Evolutionary conservation across 2,329 filamentous ascomycete genomes (phyloP).

Genomic region (Ambrosiella cleistominuta): DNA sequence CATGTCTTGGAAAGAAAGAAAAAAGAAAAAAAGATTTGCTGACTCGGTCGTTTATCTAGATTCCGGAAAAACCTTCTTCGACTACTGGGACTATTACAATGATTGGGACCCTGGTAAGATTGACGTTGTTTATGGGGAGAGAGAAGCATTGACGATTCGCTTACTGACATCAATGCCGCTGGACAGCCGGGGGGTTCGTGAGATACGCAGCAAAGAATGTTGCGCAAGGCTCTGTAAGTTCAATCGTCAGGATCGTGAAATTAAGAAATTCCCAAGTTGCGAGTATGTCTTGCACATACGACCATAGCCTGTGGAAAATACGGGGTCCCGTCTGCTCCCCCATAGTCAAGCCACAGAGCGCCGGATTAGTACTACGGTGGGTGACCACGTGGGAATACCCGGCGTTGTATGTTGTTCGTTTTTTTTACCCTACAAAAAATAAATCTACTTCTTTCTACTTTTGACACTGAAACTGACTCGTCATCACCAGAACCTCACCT

Average conservation of each 20-base stretch:
- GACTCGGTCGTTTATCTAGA: conserved; percentile 20
- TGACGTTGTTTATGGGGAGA: background rate
- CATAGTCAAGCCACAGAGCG: background rate
- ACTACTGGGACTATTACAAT: conserved; percentile 35
- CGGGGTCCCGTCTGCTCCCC: background rate
- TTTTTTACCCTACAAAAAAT: background rate
- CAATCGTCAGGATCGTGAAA: background rate
- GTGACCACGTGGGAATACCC: background rate
- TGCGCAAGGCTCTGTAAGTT: background rate
- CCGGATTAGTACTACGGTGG: background rate
- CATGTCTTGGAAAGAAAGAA: background rate
- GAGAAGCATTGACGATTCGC: too few relatives aligned
- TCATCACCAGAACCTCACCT: conserved; percentile 41
- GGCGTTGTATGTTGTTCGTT: background rate
- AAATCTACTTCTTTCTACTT: background rate
- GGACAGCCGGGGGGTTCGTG: background rate
- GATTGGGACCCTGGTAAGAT: conserved; percentile 30
- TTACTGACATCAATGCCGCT: too few relatives aligned
- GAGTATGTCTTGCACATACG: background rate
- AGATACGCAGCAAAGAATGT: background rate
- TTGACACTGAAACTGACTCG: background rate
- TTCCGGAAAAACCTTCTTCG: conserved; percentile 32
- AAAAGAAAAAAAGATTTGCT: background rate
- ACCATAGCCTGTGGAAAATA: background rate
- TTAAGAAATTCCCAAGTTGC: background rate